Percentiles rank a stretch among this genome's conserved stretches.
Evolutionary conservation across 2,329 filamentous ascomycete species (phyloP).

Genomic region (Fusarium luffae): DNA sequence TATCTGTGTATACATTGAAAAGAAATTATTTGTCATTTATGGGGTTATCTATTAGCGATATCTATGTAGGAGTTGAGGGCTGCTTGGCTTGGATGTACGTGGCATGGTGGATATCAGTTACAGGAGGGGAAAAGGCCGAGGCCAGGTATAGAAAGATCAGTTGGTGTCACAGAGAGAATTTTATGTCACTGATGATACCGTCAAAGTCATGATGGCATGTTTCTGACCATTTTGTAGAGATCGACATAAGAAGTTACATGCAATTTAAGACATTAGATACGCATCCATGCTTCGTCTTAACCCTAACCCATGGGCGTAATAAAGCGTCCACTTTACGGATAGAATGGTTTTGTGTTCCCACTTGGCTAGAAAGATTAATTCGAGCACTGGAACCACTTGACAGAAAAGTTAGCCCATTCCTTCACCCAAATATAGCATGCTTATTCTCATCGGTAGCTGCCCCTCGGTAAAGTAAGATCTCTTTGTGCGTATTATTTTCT

Average conservation of each 20-base stretch:
- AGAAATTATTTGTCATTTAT: not conserved
- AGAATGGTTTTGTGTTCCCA: conserved; percentile 24
- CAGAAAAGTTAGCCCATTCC: not conserved
- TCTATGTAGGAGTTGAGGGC: not conserved
- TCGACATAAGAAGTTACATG: not conserved
- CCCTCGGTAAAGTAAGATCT: not conserved
- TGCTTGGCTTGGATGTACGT: conserved; percentile 24
- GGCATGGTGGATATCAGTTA: conserved; percentile 18
- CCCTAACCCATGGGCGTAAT: conserved; percentile 36
- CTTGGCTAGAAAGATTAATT: conserved; percentile 8
- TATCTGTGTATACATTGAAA: not conserved
- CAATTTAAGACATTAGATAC: conserved; percentile 1
- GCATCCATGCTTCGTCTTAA: conserved; percentile 14
- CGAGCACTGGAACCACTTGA: not conserved
- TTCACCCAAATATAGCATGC: not conserved
- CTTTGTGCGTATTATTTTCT: not conserved
- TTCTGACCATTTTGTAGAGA: not conserved
- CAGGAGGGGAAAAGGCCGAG: not conserved
- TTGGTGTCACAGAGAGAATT: not conserved
- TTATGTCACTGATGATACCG: not conserved
- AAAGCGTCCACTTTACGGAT: conserved; percentile 24
- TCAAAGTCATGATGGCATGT: not conserved
- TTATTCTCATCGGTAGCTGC: not conserved
- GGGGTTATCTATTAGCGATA: not conserved
- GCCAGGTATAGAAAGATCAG: not conserved